phyloP scores from a whole-genome alignment of 306 rosid species.

The Styphnolobium japonicum region DNA sequence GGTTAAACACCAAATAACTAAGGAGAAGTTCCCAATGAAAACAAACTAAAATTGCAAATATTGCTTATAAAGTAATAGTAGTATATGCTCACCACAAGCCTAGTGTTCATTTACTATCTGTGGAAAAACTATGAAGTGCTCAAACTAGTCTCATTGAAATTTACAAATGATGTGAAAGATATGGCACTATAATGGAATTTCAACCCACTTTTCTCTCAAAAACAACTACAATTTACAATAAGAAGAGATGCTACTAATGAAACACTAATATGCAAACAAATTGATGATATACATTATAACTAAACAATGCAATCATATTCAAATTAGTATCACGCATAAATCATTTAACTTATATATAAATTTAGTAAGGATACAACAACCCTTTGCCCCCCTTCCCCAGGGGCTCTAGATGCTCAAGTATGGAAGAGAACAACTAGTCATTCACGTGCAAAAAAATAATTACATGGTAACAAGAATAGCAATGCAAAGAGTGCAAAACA shows the following conservation, averaged over 20 bases:
- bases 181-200: neutral
- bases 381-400: neutral
- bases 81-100: neutral
- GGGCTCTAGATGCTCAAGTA: neutral
- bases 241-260: neutral
- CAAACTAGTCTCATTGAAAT: neutral
- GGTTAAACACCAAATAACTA: conserved; percentile 1
- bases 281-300: neutral
- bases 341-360: neutral
- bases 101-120: neutral
- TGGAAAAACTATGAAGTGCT: neutral
- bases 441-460: neutral
- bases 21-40: conserved; percentile 3
- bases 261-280: neutral
- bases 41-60: conserved; percentile 3
- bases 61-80: neutral
- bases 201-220: neutral
- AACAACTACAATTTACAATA: neutral
- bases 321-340: neutral
- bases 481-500: neutral
- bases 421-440: neutral
- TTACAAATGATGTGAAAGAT: neutral
- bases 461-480: neutral
- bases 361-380: neutral
- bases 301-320: neutral